Conservation (phyloP, 2,329 filamentous ascomycete species). For the Pezicula carpinea region DNA sequence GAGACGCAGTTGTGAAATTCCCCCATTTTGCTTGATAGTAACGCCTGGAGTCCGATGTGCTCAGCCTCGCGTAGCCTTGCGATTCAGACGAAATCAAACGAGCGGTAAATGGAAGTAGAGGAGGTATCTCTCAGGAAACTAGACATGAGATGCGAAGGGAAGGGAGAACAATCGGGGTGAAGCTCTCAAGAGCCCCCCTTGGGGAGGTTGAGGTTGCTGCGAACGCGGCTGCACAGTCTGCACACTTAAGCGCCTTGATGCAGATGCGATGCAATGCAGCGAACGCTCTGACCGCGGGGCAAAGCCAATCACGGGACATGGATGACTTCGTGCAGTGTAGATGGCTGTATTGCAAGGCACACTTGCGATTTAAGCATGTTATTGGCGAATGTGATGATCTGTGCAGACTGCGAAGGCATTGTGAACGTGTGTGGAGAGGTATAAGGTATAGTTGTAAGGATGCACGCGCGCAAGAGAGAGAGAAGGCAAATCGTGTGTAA, state of each 20-base stretch:
- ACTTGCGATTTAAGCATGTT: no score
- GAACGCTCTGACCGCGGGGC: neutral
- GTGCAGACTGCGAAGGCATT: no score
- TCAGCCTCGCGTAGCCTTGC: constrained; percentile 3
- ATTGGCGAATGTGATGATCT: no score
- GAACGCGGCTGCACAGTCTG: constrained; percentile 3
- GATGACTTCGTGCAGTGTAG: neutral
- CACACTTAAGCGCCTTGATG: neutral
- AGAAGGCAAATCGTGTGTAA: no score
- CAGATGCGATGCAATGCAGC: neutral
- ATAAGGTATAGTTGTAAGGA: no score
- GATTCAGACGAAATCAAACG: neutral
- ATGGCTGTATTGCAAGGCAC: neutral
- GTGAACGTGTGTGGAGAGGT: no score
- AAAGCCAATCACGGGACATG: neutral
- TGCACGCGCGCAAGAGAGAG: no score
- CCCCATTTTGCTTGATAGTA: constrained; percentile 26
- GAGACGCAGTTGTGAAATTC: constrained; percentile 40
- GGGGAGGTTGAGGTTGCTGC: neutral
- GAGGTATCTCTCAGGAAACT: neutral
- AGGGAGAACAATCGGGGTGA: neutral
- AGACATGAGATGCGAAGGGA: neutral
- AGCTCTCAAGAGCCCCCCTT: neutral
- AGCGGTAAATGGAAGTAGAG: no score
- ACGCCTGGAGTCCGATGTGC: neutral